Percentiles rank a stretch among this genome's conserved stretches.
phyloP scores from a whole-genome alignment of 2,329 filamentous ascomycete genomes.

The Colletotrichum sp. region DNA sequence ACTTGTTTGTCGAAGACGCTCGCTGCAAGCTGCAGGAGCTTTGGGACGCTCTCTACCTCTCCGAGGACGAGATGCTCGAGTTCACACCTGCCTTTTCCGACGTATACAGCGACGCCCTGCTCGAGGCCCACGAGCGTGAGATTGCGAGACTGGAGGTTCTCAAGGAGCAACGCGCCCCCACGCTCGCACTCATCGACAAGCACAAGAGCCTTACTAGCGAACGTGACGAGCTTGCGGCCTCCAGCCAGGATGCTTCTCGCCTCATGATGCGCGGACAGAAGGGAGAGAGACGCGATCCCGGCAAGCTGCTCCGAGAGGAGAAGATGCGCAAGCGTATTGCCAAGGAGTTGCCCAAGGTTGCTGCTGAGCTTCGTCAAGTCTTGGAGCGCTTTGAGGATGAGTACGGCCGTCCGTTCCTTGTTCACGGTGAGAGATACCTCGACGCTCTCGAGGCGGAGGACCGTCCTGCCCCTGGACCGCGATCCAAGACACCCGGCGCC shows the following conservation, averaged over 20 bases:
- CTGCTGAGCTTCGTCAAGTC: conserved; percentile 80
- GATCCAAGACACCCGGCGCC: conserved; percentile 76
- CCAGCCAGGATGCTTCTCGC: conserved; percentile 92
- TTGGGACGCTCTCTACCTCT: conserved; percentile 94
- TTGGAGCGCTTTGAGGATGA: conserved; percentile 92
- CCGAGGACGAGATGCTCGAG: conserved; percentile 97
- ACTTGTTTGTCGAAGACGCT: conserved; percentile 94
- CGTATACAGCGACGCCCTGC: conserved; percentile 92
- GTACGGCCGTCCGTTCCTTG: conserved; percentile 89
- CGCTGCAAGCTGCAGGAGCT: conserved; percentile 89
- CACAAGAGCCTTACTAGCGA: conserved; percentile 85
- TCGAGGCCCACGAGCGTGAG: conserved; percentile 94
- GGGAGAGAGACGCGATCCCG: conserved; percentile 92
- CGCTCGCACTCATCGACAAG: conserved; percentile 80
- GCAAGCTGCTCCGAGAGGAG: conserved; percentile 91
- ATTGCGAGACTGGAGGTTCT: conserved; percentile 82
- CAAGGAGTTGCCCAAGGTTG: conserved; percentile 93
- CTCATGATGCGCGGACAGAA: conserved; percentile 91
- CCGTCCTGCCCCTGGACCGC: conserved; percentile 54
- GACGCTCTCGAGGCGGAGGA: conserved; percentile 77
- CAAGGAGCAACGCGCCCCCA: conserved; percentile 86
- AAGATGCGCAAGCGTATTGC: conserved; percentile 97
- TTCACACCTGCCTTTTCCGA: conserved; percentile 97
- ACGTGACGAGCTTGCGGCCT: conserved; percentile 84
- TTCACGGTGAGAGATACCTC: conserved; percentile 90